Conservation (phyloP, 345 rosid species). For the Eucalyptus tenuipes region DNA sequence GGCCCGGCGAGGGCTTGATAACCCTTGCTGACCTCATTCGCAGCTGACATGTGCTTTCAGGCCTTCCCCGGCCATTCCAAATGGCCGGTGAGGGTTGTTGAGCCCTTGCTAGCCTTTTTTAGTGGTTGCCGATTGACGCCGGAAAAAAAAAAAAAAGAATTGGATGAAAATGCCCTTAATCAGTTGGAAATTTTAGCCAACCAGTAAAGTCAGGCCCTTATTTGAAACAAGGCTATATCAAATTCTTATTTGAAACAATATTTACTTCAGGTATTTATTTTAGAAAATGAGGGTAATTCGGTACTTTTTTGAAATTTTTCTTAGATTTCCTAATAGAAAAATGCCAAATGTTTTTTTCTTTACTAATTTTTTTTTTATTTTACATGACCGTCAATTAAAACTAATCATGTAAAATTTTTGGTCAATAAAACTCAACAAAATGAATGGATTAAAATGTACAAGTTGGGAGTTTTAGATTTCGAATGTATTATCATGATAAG, state of each 20-base stretch:
- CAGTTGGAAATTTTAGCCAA: fast-evolving
- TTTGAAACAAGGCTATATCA: fast-evolving
- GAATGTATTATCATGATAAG: background rate
- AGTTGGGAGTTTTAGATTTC: background rate
- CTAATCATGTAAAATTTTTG: background rate
- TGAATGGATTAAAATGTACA: background rate
- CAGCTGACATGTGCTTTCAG: fast-evolving
- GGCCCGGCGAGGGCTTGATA: fast-evolving
- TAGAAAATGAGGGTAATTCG: fast-evolving
- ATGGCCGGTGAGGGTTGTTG: fast-evolving
- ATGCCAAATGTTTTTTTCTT: background rate
- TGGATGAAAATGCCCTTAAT: too few relatives aligned
- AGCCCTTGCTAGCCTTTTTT: fast-evolving
- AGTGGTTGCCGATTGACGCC: fast-evolving
- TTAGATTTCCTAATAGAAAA: too few relatives aligned
- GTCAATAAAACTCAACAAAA: background rate
- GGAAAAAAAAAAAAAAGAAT: fast-evolving
- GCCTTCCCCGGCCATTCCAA: fast-evolving
- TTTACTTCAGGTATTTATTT: fast-evolving
- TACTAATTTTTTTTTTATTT: background rate
- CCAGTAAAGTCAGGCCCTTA: fast-evolving
- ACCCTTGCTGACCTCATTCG: fast-evolving
- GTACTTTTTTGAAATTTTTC: fast-evolving
- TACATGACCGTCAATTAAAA: background rate
- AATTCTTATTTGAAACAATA: fast-evolving